A percentile compares a stretch with the other conserved stretches of the same genome.
Evolutionary conservation across 345 rosid genomes (phyloP).

Genomic region (Hibiscus syriacus): DNA sequence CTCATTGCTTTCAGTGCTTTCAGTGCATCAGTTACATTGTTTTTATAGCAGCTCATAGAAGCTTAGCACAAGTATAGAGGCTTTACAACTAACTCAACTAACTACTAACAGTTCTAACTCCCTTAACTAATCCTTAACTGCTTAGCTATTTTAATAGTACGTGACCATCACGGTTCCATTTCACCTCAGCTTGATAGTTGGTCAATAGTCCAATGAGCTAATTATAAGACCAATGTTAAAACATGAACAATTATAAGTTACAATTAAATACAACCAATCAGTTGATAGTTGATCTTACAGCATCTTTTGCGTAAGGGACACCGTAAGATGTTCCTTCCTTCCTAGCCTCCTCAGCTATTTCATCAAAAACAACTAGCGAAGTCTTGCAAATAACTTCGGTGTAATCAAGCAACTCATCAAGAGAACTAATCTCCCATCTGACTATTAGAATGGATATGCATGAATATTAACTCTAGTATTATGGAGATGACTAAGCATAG

Average conservation of each 20-base stretch:
- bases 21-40: no score
- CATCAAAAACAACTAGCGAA: no score
- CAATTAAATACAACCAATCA: background rate
- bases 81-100: no score
- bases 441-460: background rate
- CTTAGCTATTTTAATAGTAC: no score
- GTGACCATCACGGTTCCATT: background rate
- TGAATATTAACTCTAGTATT: background rate
- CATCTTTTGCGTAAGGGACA: no score
- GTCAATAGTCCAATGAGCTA: background rate
- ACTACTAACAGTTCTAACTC: no score
- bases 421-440: background rate
- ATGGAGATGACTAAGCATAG: background rate
- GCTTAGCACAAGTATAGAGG: no score
- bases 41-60: no score
- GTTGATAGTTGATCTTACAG: background rate
- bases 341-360: no score
- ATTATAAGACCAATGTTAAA: background rate
- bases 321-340: no score
- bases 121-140: no score
- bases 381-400: background rate
- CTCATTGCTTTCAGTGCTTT: no score
- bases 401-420: background rate
- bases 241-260: background rate
- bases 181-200: background rate